A percentile compares a stretch with the other conserved stretches of the same genome.
phyloP scores from a whole-genome alignment of 2,329 filamentous ascomycete genomes.

The Arthrobotrys pseudoclavata region DNA sequence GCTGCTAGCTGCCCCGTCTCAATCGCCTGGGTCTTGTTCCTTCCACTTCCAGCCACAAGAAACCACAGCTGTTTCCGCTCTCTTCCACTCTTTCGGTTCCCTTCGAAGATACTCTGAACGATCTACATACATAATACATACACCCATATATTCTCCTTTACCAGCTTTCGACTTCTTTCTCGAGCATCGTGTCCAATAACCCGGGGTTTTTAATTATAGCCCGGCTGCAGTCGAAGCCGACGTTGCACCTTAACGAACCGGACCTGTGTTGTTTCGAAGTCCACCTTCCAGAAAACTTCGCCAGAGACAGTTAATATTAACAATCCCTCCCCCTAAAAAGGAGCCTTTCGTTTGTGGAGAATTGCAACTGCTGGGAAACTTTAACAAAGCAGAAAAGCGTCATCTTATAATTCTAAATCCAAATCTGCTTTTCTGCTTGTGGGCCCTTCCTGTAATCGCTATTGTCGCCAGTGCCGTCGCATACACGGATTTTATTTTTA shows the following conservation, averaged over 20 bases:
- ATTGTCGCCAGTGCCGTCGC: conserved; percentile 32
- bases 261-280: conserved; percentile 46
- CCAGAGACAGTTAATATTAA: conserved; percentile 9
- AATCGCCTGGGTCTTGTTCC: conserved; percentile 57
- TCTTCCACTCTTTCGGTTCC: conserved; percentile 56
- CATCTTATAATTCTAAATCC: conserved; percentile 22
- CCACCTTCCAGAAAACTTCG: conserved; percentile 49
- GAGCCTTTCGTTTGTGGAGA: conserved; percentile 54
- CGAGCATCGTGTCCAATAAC: conserved; percentile 30
- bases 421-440: conserved; percentile 5
- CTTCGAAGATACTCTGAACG: conserved; percentile 39
- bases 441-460: conserved; percentile 3
- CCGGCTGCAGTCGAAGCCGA: conserved; percentile 24
- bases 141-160: conserved; percentile 15
- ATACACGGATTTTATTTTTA: conserved; percentile 5
- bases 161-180: conserved; percentile 17
- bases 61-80: conserved; percentile 52
- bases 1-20: conserved; percentile 46
- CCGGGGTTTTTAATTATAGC: conserved; percentile 33
- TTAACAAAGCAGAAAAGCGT: conserved; percentile 17
- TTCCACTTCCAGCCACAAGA: conserved; percentile 58
- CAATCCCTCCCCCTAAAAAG: neutral
- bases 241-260: conserved; percentile 41
- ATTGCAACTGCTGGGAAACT: conserved; percentile 1
- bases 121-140: neutral